phyloP scores from a whole-genome alignment of 2,329 filamentous ascomycete species.

The Nakataea oryzae region DNA sequence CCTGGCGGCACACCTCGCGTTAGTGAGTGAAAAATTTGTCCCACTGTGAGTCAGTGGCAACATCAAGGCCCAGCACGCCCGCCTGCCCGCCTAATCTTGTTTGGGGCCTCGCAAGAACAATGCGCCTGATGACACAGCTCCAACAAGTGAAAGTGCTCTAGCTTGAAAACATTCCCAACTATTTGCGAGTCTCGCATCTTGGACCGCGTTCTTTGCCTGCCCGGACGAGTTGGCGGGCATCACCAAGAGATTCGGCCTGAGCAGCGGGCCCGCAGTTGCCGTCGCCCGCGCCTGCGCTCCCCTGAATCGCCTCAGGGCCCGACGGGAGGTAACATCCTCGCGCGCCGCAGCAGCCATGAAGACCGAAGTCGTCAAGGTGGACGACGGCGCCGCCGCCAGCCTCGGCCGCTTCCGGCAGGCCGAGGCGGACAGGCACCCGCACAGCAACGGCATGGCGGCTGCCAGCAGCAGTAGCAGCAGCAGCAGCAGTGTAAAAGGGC shows the following conservation, averaged over 20 bases:
- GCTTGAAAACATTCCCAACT: neutral
- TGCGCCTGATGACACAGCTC: neutral
- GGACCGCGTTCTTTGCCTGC: neutral
- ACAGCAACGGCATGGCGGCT: neutral
- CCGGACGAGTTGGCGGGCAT: neutral
- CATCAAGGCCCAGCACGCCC: neutral
- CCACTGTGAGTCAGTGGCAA: neutral
- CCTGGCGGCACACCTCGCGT: neutral
- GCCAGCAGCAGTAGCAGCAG: neutral
- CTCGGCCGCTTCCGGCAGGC: conserved; percentile 10
- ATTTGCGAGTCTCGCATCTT: neutral
- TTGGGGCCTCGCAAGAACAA: neutral
- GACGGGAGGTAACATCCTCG: neutral
- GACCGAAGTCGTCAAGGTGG: conserved; percentile 12
- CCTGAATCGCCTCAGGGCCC: neutral
- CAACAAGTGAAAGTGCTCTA: neutral
- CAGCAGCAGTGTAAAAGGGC: neutral
- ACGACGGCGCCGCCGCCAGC: conserved; percentile 2
- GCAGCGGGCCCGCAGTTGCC: neutral
- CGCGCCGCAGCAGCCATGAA: conserved; percentile 7
- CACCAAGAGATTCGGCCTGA: neutral
- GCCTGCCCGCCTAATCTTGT: neutral
- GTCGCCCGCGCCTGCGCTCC: neutral
- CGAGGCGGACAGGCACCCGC: neutral
- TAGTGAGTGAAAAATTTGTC: neutral